Base-by-base conservation (phyloP, 352 stramenopile species). In the Pythium rhizo-oryzae region DNA sequence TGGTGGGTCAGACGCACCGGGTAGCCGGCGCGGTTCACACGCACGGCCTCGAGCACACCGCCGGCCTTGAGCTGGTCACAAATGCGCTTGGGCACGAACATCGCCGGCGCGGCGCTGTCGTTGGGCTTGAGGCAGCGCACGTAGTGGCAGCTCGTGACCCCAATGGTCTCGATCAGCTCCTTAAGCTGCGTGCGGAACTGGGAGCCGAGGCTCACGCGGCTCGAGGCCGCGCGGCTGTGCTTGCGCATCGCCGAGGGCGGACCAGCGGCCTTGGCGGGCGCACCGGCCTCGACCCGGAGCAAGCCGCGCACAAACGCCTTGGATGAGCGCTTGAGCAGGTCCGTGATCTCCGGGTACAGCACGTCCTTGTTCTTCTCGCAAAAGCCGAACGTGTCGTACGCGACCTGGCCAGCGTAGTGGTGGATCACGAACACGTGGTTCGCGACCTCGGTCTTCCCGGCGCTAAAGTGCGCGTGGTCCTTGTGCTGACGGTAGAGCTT, bases 71-170 rank as follows among this genome's bases (percentile, higher is more conserved):
- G 75, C 80, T 99, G 97, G 69, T 99, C 96, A 44, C 97, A 98
- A 13, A 99, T 83, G 41, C 97, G 85, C 69, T 98, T 95, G 16
- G 96, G 64, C 33, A 91, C 87, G 69, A 99, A 89, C 35, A 78
- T 58, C 23, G 77, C 80, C 1, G 85, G 66, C 55, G 97, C 93
- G 12, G 98, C 94, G 18, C 93, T 82, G 76, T 99, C 97, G 74
- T 99, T 99, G 0, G 98, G 97, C 80, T 99, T 99, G 49, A 99
- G 89, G 77, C 97, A 99, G 21, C 97, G 89, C 25, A 99, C 96
- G 77, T 99, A 99, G 71, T 99, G 97, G 30, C 97, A 98, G 64
- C 93, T 87, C 0, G 96, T 99, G 16, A 86, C 82, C 66, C 97
- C 91, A 39, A 99, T 90, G 23, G 97, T 98, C 37, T 93, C 87